Conservation (phyloP, 768 basidiomycete genomes). For the Leccinum uliginosum region DNA sequence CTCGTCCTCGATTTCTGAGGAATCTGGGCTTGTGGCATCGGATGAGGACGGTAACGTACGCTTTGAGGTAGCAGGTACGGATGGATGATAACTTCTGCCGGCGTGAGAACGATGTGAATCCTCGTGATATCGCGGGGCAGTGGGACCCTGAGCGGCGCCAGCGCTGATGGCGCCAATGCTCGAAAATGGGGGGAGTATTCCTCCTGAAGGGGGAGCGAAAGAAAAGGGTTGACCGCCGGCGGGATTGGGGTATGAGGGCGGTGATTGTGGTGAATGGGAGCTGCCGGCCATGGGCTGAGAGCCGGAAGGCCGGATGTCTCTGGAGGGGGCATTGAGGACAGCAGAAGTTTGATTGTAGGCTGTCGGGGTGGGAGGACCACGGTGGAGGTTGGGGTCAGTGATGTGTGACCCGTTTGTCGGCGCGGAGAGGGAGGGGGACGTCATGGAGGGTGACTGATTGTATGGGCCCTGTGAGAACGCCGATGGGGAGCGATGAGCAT, state of each 20-base stretch:
- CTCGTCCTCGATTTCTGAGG: conserved; percentile 82
- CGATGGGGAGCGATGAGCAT: conserved; percentile 60
- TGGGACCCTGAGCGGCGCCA: conserved; percentile 41
- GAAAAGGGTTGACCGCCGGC: conserved; percentile 25
- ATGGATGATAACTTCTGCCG: conserved; percentile 29
- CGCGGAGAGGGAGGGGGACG: conserved; percentile 42
- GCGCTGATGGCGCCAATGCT: conserved; percentile 55
- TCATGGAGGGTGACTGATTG: conserved; percentile 65
- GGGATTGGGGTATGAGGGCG: conserved; percentile 42
- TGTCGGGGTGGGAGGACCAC: conserved; percentile 29
- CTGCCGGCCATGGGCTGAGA: conserved; percentile 37
- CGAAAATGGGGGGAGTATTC: conserved; percentile 68
- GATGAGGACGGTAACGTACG: conserved; percentile 59
- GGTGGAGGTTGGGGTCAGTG: conserved; percentile 20
- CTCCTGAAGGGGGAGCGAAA: conserved; percentile 41
- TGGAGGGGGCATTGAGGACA: conserved; percentile 25
- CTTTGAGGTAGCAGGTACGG: conserved; percentile 44
- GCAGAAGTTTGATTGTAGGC: conserved; percentile 21
- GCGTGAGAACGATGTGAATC: conserved; percentile 28
- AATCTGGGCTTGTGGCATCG: conserved; percentile 71
- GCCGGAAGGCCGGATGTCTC: conserved; percentile 32
- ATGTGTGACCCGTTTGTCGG: conserved; percentile 34
- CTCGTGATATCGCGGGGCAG: conserved; percentile 57
- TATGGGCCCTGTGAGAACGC: conserved; percentile 44
- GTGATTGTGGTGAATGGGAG: conserved; percentile 39